A percentile compares a stretch with the other conserved stretches of the same genome.
Conservation (phyloP, 495 filamentous ascomycete species). For the Penicillium maclennaniae region DNA sequence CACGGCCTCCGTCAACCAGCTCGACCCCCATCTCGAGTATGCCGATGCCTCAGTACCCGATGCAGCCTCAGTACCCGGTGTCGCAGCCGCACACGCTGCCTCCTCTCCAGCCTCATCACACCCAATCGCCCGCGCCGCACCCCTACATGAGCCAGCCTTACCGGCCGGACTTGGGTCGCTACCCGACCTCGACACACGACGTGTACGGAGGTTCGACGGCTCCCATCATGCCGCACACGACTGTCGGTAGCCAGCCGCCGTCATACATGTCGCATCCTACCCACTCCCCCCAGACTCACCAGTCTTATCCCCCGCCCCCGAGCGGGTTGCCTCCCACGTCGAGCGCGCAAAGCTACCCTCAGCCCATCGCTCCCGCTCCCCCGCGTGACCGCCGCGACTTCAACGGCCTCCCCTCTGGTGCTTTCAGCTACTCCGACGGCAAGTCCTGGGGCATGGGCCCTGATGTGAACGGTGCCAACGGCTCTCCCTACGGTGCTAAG, state of each 20-base stretch:
- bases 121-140: slow-evolving; percentile 44
- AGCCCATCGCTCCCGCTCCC: slow-evolving; percentile 68
- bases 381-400: slow-evolving; percentile 53
- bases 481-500: slow-evolving; percentile 38
- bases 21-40: slow-evolving; percentile 45
- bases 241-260: slow-evolving; percentile 56
- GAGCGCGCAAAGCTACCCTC: slow-evolving; percentile 61
- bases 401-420: slow-evolving; percentile 61
- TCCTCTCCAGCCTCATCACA: slow-evolving; percentile 61
- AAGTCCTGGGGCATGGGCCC: slow-evolving; percentile 40
- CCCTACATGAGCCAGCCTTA: slow-evolving; percentile 57
- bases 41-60: slow-evolving; percentile 49
- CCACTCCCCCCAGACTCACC: slow-evolving; percentile 52
- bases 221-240: slow-evolving; percentile 49
- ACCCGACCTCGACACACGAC: slow-evolving; percentile 59
- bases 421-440: slow-evolving; percentile 48
- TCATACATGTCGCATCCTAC: slow-evolving; percentile 50
- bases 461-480: slow-evolving; percentile 41
- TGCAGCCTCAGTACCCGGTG: slow-evolving; percentile 56
- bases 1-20: slow-evolving; percentile 53
- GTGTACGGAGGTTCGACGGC: slow-evolving; percentile 48
- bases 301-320: slow-evolving; percentile 58
- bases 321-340: slow-evolving; percentile 64
- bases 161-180: slow-evolving; percentile 61
- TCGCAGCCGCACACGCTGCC: slow-evolving; percentile 66